Conservation (phyloP, 2,329 filamentous ascomycete species). For the Colletotrichum euphorbiae region DNA sequence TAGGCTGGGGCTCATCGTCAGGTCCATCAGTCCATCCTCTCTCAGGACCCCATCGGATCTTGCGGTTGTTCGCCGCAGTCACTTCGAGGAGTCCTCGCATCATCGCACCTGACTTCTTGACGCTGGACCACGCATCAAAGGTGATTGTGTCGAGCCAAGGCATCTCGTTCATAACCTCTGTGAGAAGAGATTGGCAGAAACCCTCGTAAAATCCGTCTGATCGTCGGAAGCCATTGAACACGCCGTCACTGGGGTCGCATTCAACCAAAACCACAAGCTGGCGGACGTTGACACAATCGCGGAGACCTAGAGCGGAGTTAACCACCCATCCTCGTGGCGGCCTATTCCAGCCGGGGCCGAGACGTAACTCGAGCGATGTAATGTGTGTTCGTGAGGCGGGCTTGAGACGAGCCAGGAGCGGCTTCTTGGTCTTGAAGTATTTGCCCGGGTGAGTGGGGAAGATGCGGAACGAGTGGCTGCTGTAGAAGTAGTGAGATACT, state of each 20-base stretch:
- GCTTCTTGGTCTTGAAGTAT: conserved; percentile 80
- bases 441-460: conserved; percentile 74
- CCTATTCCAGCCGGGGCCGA: conserved; percentile 79
- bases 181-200: conserved; percentile 71
- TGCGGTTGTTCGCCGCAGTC: conserved; percentile 59
- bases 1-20: conserved; percentile 50
- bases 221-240: conserved; percentile 76
- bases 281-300: conserved; percentile 69
- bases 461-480: conserved; percentile 70
- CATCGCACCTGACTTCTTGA: conserved; percentile 74
- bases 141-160: conserved; percentile 69
- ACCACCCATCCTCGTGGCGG: conserved; percentile 79
- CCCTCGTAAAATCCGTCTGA: conserved; percentile 76
- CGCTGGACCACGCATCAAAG: conserved; percentile 76
- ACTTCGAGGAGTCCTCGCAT: conserved; percentile 70
- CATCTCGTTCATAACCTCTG: conserved; percentile 66
- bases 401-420: conserved; percentile 75
- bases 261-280: conserved; percentile 76
- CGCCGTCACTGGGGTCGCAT: conserved; percentile 74
- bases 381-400: conserved; percentile 69
- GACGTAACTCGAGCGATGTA: conserved; percentile 74
- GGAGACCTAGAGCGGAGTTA: conserved; percentile 71
- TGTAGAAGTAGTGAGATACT: conserved; percentile 74
- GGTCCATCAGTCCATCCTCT: conserved; percentile 72
- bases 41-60: conserved; percentile 75